Evolutionary conservation across 2,329 filamentous ascomycete genomes (phyloP).

Genomic region (Tolypocladium tundrense): DNA sequence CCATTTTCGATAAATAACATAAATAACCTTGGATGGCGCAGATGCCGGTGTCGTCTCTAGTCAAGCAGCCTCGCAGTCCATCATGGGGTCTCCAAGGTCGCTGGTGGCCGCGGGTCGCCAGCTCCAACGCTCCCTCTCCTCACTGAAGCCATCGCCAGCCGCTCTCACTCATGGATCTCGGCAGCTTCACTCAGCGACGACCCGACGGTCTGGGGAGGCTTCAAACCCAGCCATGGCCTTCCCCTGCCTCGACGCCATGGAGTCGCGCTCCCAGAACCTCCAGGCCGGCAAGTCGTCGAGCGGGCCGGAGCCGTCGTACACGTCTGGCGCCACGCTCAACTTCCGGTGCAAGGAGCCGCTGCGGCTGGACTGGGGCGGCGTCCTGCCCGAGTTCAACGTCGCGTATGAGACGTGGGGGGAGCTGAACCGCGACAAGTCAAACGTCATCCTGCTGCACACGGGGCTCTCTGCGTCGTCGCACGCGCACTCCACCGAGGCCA

Average conservation of each 20-base stretch:
- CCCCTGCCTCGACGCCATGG: conserved; percentile 78
- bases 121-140: conserved; percentile 1
- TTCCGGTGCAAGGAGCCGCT: conserved; percentile 68
- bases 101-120: conserved; percentile 5
- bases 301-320: conserved; percentile 91
- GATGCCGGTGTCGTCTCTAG: neutral
- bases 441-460: conserved; percentile 86
- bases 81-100: conserved; percentile 7
- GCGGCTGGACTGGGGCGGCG: conserved; percentile 86
- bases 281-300: conserved; percentile 51
- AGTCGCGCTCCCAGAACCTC: conserved; percentile 66
- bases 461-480: conserved; percentile 96
- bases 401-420: conserved; percentile 90
- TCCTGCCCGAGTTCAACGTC: conserved; percentile 79
- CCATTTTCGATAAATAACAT: neutral
- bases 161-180: neutral
- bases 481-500: conserved; percentile 80
- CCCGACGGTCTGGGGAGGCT: conserved; percentile 10
- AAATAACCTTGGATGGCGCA: neutral
- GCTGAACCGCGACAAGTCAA: conserved; percentile 70
- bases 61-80: neutral
- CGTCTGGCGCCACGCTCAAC: conserved; percentile 69
- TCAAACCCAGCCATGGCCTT: conserved; percentile 78
- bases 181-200: neutral
- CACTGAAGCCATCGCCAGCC: neutral